Evolutionary conservation across 2,329 filamentous ascomycete genomes (phyloP).

Genomic region (Periconia sp.): DNA sequence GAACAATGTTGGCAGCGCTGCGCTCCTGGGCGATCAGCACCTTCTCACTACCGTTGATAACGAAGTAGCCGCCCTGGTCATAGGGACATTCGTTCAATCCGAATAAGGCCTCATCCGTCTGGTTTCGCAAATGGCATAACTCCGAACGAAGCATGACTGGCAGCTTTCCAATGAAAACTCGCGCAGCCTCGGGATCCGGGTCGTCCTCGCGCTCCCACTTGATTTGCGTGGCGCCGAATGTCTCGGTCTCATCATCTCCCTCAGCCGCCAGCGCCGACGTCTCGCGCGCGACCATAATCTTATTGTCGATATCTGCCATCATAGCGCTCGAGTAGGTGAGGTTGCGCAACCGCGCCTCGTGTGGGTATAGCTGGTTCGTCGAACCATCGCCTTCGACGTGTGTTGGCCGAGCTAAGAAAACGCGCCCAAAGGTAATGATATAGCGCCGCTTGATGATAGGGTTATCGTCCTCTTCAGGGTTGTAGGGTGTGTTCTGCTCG

Average conservation of each 20-base stretch:
- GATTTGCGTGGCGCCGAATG: conserved; percentile 44
- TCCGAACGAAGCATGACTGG: conserved; percentile 98
- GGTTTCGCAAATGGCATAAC: conserved; percentile 86
- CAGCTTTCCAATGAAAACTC: conserved; percentile 91
- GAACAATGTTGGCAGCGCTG: conserved; percentile 96
- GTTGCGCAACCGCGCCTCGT: conserved; percentile 94
- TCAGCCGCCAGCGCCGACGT: conserved; percentile 70
- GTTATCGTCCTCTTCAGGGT: conserved; percentile 69
- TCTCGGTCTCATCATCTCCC: conserved; percentile 64
- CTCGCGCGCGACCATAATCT: conserved; percentile 82
- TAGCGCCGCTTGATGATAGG: conserved; percentile 88
- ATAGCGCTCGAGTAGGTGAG: conserved; percentile 93
- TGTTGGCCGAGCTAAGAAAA: conserved; percentile 86
- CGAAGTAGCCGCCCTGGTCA: conserved; percentile 97
- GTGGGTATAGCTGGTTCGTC: conserved; percentile 83
- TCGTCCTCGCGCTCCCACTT: conserved; percentile 59
- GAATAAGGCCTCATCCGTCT: conserved; percentile 86
- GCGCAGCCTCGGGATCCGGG: conserved; percentile 64
- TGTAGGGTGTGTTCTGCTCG: conserved; percentile 85
- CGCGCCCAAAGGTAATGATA: conserved; percentile 90
- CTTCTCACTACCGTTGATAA: conserved; percentile 99
- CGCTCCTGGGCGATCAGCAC: conserved; percentile 97
- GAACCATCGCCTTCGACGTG: conserved; percentile 93
- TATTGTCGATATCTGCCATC: conserved; percentile 86
- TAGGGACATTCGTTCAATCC: conserved; percentile 96